phyloP scores from a whole-genome alignment of 2,329 filamentous ascomycete genomes.

The Aspergillus brasiliensis region DNA sequence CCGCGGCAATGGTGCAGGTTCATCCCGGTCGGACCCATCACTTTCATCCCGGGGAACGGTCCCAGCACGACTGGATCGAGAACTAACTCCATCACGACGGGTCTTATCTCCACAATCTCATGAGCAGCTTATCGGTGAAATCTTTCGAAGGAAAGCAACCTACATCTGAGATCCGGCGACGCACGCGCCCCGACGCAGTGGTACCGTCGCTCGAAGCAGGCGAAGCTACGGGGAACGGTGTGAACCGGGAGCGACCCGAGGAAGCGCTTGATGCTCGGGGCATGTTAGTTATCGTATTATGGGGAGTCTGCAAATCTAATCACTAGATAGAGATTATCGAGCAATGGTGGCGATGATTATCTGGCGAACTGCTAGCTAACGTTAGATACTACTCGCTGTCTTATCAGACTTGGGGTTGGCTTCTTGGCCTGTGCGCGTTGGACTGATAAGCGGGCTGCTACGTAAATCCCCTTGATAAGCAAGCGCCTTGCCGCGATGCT shows the following conservation, averaged over 20 bases:
- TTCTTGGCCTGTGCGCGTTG: neutral
- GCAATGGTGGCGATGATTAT: neutral
- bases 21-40: conserved; percentile 2
- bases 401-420: neutral
- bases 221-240: conserved; percentile 5
- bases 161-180: conserved; percentile 2
- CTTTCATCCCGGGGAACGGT: neutral
- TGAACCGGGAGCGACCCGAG: conserved; percentile 4
- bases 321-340: neutral
- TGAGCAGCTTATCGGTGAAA: neutral
- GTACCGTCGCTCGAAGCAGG: conserved; percentile 9
- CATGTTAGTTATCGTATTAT: neutral
- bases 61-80: neutral
- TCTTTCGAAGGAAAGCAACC: neutral
- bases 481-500: neutral
- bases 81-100: conserved; percentile 1
- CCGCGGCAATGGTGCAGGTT: neutral
- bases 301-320: neutral
- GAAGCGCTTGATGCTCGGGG: conserved; percentile 2
- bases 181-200: neutral
- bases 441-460: neutral
- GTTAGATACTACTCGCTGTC: neutral
- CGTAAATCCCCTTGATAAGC: conserved; percentile 5
- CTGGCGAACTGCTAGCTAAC: neutral
- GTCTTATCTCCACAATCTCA: neutral